A percentile compares a stretch with the other conserved stretches of the same genome.
These are phyloP conservation scores for Nakazawaea peltata DNA, from an alignment of 805 yeast genomes.

Conservation along the genomic window DNA sequence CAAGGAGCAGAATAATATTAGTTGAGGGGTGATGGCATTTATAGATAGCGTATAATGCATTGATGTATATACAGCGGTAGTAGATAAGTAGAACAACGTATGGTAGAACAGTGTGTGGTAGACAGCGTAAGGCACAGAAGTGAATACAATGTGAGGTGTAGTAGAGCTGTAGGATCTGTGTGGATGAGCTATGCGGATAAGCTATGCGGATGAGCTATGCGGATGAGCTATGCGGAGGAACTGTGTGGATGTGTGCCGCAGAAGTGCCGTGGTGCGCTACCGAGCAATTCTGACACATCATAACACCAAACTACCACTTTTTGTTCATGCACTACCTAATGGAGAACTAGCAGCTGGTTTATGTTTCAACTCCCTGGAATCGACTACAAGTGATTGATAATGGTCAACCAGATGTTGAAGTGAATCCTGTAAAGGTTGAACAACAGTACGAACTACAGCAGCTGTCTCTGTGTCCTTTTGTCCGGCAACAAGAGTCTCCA, in stretches of 20 bases:
- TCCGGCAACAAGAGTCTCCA: background rate
- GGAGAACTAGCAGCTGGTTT: background rate
- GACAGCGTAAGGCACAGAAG: no score
- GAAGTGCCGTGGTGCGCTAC: no score
- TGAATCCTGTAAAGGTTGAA: conserved; percentile 32
- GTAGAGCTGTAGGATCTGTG: no score
- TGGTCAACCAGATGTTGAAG: conserved; percentile 1
- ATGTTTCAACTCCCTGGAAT: conserved; percentile 1
- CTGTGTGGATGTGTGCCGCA: no score
- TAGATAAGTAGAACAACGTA: background rate
- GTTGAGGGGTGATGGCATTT: background rate
- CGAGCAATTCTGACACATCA: no score
- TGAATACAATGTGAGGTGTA: no score
- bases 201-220: no score
- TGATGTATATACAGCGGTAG: background rate
- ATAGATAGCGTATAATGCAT: background rate
- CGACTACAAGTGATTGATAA: no score
- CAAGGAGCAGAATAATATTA: conserved; percentile 46
- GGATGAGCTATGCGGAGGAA: no score
- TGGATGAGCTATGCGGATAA: no score
- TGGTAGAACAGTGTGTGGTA: background rate
- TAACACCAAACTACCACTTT: no score
- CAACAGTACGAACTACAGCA: conserved; percentile 9
- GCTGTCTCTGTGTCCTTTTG: background rate
- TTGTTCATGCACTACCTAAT: no score